phyloP scores from a whole-genome alignment of 2,329 filamentous ascomycete genomes.

The Clonostachys rhizophaga region DNA sequence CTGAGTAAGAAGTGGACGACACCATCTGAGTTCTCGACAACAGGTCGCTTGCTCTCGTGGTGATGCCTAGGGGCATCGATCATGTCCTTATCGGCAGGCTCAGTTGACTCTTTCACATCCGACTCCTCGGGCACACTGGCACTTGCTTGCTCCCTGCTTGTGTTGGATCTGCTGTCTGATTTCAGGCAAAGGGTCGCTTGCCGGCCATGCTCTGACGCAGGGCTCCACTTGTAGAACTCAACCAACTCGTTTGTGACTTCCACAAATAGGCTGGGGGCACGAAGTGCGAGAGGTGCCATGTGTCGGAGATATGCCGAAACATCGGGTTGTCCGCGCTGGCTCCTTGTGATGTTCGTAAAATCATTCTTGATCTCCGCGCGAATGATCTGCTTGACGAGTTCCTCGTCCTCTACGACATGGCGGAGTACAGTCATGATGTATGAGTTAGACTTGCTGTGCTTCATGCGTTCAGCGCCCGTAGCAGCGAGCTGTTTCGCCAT shows the following conservation, averaged over 20 bases:
- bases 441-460: slow-evolving; percentile 42
- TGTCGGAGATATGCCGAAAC: slow-evolving; percentile 69
- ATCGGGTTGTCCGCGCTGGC: slow-evolving; percentile 55
- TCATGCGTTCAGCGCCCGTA: slow-evolving; percentile 69
- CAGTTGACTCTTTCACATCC: slow-evolving; percentile 57
- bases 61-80: slow-evolving; percentile 58
- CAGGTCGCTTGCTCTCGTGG: slow-evolving; percentile 71
- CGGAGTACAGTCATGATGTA: slow-evolving; percentile 83
- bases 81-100: slow-evolving; percentile 54
- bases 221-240: slow-evolving; percentile 30
- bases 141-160: slow-evolving; percentile 3
- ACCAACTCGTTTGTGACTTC: slow-evolving; percentile 83
- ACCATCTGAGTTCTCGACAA: slow-evolving; percentile 89
- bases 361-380: slow-evolving; percentile 78
- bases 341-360: slow-evolving; percentile 55
- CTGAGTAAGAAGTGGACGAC: slow-evolving; percentile 93
- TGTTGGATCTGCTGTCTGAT: not conserved
- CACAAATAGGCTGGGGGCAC: slow-evolving; percentile 81
- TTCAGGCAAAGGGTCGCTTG: too few relatives aligned
- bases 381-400: slow-evolving; percentile 88
- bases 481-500: slow-evolving; percentile 92
- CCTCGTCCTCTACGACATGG: slow-evolving; percentile 91
- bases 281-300: slow-evolving; percentile 74
- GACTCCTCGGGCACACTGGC: slow-evolving; percentile 11
- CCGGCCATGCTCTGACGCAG: not conserved